Conservation (phyloP, 257 asterid species). For the Mentha longifolia region DNA sequence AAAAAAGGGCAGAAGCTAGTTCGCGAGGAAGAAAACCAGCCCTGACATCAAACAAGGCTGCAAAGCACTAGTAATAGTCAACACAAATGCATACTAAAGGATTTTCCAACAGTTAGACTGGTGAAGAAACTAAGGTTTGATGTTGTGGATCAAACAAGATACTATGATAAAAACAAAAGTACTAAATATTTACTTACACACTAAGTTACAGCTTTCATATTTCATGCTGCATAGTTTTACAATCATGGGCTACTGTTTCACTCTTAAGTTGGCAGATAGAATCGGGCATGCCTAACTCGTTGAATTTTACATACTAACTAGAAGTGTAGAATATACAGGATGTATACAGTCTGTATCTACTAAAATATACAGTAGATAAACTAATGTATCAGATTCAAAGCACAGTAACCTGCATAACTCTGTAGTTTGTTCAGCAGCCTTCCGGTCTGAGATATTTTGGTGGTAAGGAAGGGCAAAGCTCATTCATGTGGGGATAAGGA, state of each 20-base stretch:
- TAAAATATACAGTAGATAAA: neutral
- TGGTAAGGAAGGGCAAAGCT: slow-evolving; percentile 88
- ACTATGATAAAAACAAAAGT: neutral
- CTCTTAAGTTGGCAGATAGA: slow-evolving; percentile 18
- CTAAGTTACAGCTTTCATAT: neutral
- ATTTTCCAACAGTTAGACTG: too few species aligned
- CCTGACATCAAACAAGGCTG: too few species aligned
- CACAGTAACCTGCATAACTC: neutral
- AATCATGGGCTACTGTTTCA: neutral
- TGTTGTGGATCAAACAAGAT: neutral
- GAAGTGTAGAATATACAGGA: slow-evolving; percentile 25
- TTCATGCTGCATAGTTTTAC: neutral
- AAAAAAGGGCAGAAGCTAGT: too few species aligned
- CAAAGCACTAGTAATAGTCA: too few species aligned
- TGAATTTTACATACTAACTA: slow-evolving; percentile 12
- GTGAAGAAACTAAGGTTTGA: neutral
- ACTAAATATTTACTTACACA: neutral
- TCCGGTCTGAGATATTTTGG: slow-evolving; percentile 65
- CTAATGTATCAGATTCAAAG: neutral
- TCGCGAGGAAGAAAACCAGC: too few species aligned
- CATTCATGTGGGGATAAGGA: slow-evolving; percentile 84
- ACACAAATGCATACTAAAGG: too few species aligned
- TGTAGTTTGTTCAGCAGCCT: slow-evolving; percentile 61
- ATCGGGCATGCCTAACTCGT: slow-evolving; percentile 22
- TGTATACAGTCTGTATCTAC: neutral